phyloP scores from a whole-genome alignment of 2,329 filamentous ascomycete species.

The Xylariaceae sp. region DNA sequence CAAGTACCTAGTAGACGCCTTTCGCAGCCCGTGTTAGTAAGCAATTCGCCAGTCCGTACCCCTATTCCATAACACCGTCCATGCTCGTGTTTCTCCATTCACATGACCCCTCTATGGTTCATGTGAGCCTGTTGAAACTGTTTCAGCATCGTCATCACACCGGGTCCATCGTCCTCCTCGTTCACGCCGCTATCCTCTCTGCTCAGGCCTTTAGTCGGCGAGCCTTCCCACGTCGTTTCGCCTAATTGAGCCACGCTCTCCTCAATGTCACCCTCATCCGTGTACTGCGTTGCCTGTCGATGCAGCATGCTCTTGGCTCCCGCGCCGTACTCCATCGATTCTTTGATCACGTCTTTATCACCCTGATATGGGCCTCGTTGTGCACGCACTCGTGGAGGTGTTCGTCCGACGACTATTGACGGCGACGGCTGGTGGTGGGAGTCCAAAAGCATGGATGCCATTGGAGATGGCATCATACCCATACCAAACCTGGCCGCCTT shows the following conservation, averaged over 20 bases:
- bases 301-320: conserved; percentile 35
- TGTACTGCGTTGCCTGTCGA: conserved; percentile 41
- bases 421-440: conserved; percentile 66
- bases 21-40: background rate
- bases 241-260: conserved; percentile 47
- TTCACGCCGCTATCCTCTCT: conserved; percentile 46
- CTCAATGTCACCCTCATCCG: conserved; percentile 56
- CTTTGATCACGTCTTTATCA: conserved; percentile 51
- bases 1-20: background rate
- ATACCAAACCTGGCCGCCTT: conserved; percentile 43
- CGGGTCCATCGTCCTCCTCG: conserved; percentile 46
- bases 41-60: conserved; percentile 2
- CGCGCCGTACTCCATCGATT: conserved; percentile 45
- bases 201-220: conserved; percentile 46
- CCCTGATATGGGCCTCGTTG: conserved; percentile 42
- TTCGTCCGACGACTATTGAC: conserved; percentile 41
- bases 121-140: conserved; percentile 55
- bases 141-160: conserved; percentile 54
- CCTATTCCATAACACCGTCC: background rate
- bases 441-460: conserved; percentile 69
- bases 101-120: conserved; percentile 41
- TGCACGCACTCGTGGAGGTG: conserved; percentile 43
- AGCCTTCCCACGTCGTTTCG: conserved; percentile 57
- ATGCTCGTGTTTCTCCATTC: background rate
- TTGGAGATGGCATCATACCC: conserved; percentile 52